Base-by-base conservation (phyloP, 1,284 basidiomycete genomes). In the Erythrobasidium hasegawianum region DNA sequence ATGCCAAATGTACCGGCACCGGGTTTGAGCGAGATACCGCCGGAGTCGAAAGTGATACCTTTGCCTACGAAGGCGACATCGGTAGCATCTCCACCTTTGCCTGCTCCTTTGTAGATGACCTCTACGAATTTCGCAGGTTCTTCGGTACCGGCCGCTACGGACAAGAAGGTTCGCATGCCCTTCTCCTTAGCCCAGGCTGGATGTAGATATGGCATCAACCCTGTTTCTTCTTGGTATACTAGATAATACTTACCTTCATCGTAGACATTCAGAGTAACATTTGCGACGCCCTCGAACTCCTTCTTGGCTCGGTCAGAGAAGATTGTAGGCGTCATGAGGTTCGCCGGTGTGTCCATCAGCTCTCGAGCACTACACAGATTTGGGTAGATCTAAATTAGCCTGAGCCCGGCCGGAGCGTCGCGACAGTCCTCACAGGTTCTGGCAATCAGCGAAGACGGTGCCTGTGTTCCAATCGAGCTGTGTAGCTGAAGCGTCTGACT, bases 111-210 rank as follows among this genome's bases (percentile, higher is more conserved):
- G 82, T 94, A 94, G 77, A 88, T 86, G 68, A 95, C 86, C 79
- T 94, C 90, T 61, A 95, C 81, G 77, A 94, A 85, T 76, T 90
- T 91, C 59, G 88, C 85, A 4, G 91, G 90, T 76, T 93, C 87
- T 14, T 84, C 80, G 7, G 88, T 87, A 29, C 91, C 91, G 67
- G 86, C 85, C 8, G 89, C 86, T 4, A 95, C 91, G 0, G 89
- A 91, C 26, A 95, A 84, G 84, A 94, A 93, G 1, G 87, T 85
- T 72, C 85, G 87, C 90, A 93, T 93, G 67, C 86, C 86, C 79
- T 89, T 87, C 76, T 87, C 81, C 62, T 83, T 81, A 11, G 88
- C 89, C 89, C 90, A 93, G 3, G 80, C 85, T 86, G 24, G 2
- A 26, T 8, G n/a, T 7, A 16, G 50, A 7, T 10, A 7, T 24